Base-by-base conservation (phyloP, 2,329 filamentous ascomycete species). In the Macroventuria anomochaeta region DNA sequence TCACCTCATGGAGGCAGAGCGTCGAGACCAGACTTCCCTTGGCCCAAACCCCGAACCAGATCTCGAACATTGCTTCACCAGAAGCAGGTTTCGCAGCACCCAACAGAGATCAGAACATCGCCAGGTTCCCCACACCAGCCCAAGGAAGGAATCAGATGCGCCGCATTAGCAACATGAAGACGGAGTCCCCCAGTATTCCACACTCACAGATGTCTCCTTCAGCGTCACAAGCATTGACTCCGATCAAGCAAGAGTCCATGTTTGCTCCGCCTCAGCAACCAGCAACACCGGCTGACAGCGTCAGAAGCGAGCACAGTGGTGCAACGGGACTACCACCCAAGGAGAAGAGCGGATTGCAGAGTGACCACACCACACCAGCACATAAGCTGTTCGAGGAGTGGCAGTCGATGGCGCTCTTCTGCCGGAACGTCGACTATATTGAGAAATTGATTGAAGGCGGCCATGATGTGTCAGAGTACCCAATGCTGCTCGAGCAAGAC, bases 361-460 rank as follows among this genome's bases (percentile, higher is more conserved):
- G 87, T 23, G 90, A 96, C 62, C 93, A 97, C 68, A 96, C 91
- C 0, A 97, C 93, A 0, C 85, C 91, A n/a, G 92, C 92, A 1
- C 90, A 95, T 43, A 85, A 92, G 58, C 79, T 97, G 15, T 78
- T 97, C 76, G 80, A 69, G 76, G 81, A 57, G 70, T 97, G 68
- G 85, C 90, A 28, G 49, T 79, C 65, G 7, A 69, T 71, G 65
- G 78, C 80, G 26, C 81, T 81, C 46, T 81, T 87, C 21, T 83
- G 85, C 49, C 84, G 89, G 60, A 76, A 59, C 8, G 60, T 73
- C 12, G 62, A 64, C 5, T 61, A 62, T n/a, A 55, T 71, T 17
- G 60, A 54, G 51, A 54, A 49, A 34, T 23, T 54, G 23, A 48
- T 54, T 11, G 51, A 85, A 17, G 80, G 85, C 46, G 91, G 95